Percentiles rank a stretch among this genome's conserved stretches.
Evolutionary conservation across 108 stramenopile genomes (phyloP).

Genomic region (Cyclotella atomus): DNA sequence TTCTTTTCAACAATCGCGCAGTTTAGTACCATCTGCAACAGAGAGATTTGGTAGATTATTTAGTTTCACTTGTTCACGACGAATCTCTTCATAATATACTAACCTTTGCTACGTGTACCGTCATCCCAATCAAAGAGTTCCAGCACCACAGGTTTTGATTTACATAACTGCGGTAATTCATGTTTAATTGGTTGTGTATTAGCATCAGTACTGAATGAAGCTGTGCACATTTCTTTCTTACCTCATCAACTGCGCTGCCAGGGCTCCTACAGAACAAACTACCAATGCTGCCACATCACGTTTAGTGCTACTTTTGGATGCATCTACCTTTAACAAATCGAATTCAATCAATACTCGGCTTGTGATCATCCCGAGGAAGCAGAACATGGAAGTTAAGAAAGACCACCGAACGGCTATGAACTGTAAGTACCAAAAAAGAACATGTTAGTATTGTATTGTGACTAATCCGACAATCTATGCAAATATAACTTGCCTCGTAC

Average conservation of each 20-base stretch:
- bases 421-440: not conserved
- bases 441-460: no score
- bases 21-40: slow-evolving; percentile 10
- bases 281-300: slow-evolving; percentile 26
- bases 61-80: no score
- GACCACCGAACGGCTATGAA: slow-evolving; percentile 29
- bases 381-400: slow-evolving; percentile 20
- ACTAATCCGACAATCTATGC: not conserved
- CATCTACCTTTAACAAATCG: slow-evolving; percentile 11
- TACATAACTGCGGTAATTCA: slow-evolving; percentile 19
- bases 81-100: no score
- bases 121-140: slow-evolving; percentile 28
- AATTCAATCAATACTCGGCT: slow-evolving; percentile 35
- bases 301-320: not conserved
- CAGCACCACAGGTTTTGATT: slow-evolving; percentile 40
- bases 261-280: slow-evolving; percentile 24
- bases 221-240: not conserved
- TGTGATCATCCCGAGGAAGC: slow-evolving; percentile 34
- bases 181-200: not conserved
- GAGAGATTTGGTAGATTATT: no score
- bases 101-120: slow-evolving; percentile 21
- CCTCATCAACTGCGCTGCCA: slow-evolving; percentile 22
- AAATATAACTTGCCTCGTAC: slow-evolving; percentile 17
- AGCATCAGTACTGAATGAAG: not conserved
- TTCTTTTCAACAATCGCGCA: not conserved